Base-by-base conservation (phyloP, 202 grass and related monocot species). In the Brachypodium distachyon region DNA sequence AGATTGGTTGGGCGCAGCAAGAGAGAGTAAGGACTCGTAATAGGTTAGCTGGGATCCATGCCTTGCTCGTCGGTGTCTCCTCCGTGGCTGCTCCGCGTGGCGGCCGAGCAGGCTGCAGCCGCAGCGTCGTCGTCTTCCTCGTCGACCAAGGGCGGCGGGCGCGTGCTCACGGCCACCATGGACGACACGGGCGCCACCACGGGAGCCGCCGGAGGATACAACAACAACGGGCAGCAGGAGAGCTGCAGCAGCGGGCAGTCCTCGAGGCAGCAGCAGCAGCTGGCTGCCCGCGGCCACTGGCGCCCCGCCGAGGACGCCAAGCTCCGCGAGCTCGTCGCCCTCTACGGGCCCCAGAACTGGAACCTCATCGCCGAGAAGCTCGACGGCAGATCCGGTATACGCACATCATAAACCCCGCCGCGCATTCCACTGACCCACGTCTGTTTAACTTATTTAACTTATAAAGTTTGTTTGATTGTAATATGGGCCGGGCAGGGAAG, bases 301-400 rank as follows among this genome's bases (percentile, higher is more conserved):
- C 85, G 93, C 62, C 93, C 93, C 16, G 87, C 90, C 10, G 93
- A 97, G 67, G 93, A 97, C 82, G 74, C 85, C 49, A 93, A 91
- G 83, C 93, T 97, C 80, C 91, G 84, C 0, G 88, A 93, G 47
- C 87, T 97, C 23, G 93, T 97, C 25, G 85, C 83, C 0, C 85
- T 87, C 31, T 85, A 91, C 58, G 93, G 93, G 0, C 93, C 93
- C 3, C 90, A 93, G 72, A 97, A 97, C 93, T 97, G 93, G 93
- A 97, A 97, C 78, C 93, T 97, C 80, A 97, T 97, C 41, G 93
- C 93, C 72, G 93, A 97, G 72, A 91, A 89, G 74, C 83, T 97
- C 13, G 90, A 93, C 79, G 93, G 93, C 65, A 90, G 93, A 93
- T 97, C 93, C 87, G 93, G 93, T 96, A 73, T 12, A n/a, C n/a